Percentiles rank a stretch among this genome's conserved stretches.
Conservation (phyloP, 2,329 filamentous ascomycete genomes). For the Claviceps capensis region DNA sequence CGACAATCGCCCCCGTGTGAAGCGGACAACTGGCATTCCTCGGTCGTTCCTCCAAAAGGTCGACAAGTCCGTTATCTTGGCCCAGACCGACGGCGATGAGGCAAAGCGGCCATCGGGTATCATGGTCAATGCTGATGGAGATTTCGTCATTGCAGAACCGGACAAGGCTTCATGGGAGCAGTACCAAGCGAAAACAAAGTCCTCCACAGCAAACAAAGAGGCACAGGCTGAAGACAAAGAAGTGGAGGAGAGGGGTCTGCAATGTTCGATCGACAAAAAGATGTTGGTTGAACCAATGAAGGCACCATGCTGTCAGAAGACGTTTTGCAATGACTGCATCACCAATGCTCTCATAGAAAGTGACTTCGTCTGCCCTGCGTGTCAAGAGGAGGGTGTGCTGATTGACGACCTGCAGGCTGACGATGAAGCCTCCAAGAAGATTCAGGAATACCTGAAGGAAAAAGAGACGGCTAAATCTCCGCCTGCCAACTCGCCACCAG, state of each 20-base stretch:
- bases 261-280: slow-evolving; percentile 93
- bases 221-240: slow-evolving; percentile 70
- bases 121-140: slow-evolving; percentile 95
- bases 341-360: slow-evolving; percentile 96
- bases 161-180: slow-evolving; percentile 95
- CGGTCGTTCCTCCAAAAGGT: slow-evolving; percentile 91
- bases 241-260: slow-evolving; percentile 72
- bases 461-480: slow-evolving; percentile 37
- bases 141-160: slow-evolving; percentile 91
- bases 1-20: slow-evolving; percentile 84
- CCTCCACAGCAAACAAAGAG: slow-evolving; percentile 68
- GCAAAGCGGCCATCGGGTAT: slow-evolving; percentile 78
- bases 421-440: slow-evolving; percentile 63
- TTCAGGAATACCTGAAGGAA: slow-evolving; percentile 57
- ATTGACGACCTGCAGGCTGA: slow-evolving; percentile 83
- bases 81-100: slow-evolving; percentile 63
- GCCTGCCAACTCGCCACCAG: slow-evolving; percentile 11
- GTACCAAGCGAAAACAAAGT: slow-evolving; percentile 89
- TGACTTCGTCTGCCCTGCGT: slow-evolving; percentile 91
- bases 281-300: slow-evolving; percentile 98
- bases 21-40: slow-evolving; percentile 92
- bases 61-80: slow-evolving; percentile 70
- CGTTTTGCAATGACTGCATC: slow-evolving; percentile 99
- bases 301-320: slow-evolving; percentile 95
- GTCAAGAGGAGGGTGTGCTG: slow-evolving; percentile 78